These are phyloP conservation scores for Papilionanthe hybrid DNA, from an alignment of 116 monocot genomes.

Conservation along the genomic window DNA sequence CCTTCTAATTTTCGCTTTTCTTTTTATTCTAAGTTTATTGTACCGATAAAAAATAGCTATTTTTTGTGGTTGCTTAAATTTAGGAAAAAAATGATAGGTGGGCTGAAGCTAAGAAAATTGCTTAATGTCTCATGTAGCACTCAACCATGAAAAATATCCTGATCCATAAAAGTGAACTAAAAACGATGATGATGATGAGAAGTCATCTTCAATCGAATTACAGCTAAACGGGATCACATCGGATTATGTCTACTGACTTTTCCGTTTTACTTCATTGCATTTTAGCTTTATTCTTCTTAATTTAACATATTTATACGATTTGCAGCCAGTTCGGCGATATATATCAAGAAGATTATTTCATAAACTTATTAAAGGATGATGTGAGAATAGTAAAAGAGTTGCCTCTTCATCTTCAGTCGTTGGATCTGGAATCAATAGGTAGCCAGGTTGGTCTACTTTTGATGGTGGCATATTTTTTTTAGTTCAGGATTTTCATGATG, in stretches of 20 bases:
- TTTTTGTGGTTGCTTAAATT: too few species aligned
- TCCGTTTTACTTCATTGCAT: neutral
- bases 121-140: too few species aligned
- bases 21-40: too few species aligned
- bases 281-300: neutral
- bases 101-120: too few species aligned
- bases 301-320: neutral
- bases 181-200: too few species aligned
- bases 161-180: too few species aligned
- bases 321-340: conserved; percentile 93
- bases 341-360: conserved; percentile 83
- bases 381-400: conserved; percentile 67
- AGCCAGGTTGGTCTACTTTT: conserved; percentile 45
- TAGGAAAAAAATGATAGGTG: too few species aligned
- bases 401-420: conserved; percentile 51
- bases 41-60: too few species aligned
- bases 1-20: too few species aligned
- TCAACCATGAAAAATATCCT: too few species aligned
- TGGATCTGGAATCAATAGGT: conserved; percentile 77
- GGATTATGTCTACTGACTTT: neutral
- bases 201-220: too few species aligned
- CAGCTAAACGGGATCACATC: neutral
- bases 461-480: neutral
- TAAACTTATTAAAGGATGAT: conserved; percentile 69
- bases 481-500: neutral